A percentile compares a stretch with the other conserved stretches of the same genome.
phyloP scores from a whole-genome alignment of 2,329 filamentous ascomycete species.

The Ophiostoma perfectum region DNA sequence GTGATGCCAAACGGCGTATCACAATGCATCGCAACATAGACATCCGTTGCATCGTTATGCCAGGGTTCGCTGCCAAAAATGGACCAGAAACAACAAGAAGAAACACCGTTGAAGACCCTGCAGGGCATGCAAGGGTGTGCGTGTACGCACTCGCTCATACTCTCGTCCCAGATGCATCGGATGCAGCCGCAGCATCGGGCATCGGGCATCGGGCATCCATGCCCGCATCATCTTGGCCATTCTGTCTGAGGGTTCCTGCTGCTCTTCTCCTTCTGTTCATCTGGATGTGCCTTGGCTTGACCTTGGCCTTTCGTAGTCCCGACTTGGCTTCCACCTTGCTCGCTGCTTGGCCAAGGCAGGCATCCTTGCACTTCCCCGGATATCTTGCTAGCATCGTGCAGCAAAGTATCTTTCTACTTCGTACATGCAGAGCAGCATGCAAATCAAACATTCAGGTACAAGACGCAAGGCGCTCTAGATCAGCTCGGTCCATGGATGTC shows the following conservation, averaged over 20 bases:
- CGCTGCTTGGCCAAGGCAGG: background rate
- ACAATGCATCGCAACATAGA: background rate
- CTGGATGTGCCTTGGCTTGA: background rate
- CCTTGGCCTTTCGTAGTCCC: background rate
- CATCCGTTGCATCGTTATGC: no score
- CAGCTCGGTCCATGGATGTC: no score
- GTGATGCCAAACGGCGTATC: background rate
- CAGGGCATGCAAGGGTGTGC: background rate
- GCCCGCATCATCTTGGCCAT: background rate
- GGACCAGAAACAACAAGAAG: constrained; percentile 9
- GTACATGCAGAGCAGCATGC: no score
- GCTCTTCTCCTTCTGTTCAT: background rate
- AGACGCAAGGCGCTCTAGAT: no score
- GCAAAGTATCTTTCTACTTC: no score
- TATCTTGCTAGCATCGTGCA: no score
- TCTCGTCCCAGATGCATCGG: background rate
- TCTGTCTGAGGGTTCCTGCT: background rate
- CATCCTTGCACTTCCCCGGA: background rate
- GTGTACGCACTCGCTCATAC: no score
- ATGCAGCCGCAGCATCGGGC: no score
- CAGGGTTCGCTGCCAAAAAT: background rate
- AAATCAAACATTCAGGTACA: no score
- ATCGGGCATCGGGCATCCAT: background rate
- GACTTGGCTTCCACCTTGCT: background rate
- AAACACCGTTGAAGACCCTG: constrained; percentile 1